A percentile compares a stretch with the other conserved stretches of the same genome.
Conservation (phyloP, 306 rosid genomes). For the Carpinus fangiana region DNA sequence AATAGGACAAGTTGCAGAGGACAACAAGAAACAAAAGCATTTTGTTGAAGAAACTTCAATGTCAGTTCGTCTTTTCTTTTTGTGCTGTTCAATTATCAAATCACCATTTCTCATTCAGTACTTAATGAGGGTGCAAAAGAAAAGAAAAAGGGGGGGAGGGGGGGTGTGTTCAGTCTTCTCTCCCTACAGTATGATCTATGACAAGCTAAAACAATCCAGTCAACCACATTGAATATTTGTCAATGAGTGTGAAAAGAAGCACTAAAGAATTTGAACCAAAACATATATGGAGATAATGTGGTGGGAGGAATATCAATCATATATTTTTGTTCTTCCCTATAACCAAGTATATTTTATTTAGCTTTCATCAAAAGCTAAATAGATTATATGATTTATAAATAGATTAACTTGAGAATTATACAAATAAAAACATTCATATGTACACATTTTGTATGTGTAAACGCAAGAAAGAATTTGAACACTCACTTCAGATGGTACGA, state of each 20-base stretch:
- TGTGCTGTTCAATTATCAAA: not conserved
- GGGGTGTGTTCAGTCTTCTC: too few relatives aligned
- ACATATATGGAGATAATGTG: not conserved
- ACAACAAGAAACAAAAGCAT: not conserved
- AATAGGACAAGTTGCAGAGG: not conserved
- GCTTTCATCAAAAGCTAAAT: not conserved
- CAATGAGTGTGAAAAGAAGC: too few relatives aligned
- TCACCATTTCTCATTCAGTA: not conserved
- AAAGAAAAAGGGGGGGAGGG: too few relatives aligned
- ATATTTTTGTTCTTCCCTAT: not conserved
- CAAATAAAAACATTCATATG: not conserved
- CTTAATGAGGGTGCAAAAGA: not conserved
- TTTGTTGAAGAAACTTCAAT: not conserved
- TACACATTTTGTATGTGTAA: not conserved
- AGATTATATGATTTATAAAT: not conserved
- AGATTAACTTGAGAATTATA: not conserved
- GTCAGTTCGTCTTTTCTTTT: not conserved
- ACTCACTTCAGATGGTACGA: conserved; percentile 53
- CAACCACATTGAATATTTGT: not conserved
- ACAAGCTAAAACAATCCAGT: not conserved
- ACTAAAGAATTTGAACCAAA: too few relatives aligned
- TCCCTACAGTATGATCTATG: not conserved
- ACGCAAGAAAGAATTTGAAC: conserved; percentile 20
- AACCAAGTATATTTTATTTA: not conserved
- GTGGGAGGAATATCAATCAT: not conserved